A percentile compares a stretch with the other conserved stretches of the same genome.
These are phyloP conservation scores for Trichoderma sp. DNA, from an alignment of 2,329 filamentous ascomycete genomes.

Conservation along the genomic window DNA sequence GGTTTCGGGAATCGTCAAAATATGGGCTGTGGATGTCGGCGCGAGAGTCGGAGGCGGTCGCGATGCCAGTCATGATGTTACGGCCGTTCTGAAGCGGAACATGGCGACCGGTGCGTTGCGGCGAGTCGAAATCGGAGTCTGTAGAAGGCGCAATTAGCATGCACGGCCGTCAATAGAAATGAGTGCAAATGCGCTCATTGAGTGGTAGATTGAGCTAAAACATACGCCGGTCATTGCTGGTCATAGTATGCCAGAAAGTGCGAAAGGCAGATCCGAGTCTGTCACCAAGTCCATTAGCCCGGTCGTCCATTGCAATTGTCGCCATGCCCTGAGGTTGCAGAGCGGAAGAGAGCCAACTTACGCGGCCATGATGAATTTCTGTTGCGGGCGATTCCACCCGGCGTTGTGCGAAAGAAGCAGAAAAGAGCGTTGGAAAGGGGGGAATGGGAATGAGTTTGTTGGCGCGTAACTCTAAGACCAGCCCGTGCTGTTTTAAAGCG, in stretches of 20 bases:
- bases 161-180: neutral
- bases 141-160: slow-evolving; percentile 7
- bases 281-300: slow-evolving; percentile 14
- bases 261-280: slow-evolving; percentile 74
- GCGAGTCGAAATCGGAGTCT: slow-evolving; percentile 94
- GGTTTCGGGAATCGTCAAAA: slow-evolving; percentile 66
- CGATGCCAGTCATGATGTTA: slow-evolving; percentile 82
- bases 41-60: slow-evolving; percentile 86
- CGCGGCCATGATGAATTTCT: slow-evolving; percentile 28
- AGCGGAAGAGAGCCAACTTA: slow-evolving; percentile 24
- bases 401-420: neutral
- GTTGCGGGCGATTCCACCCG: slow-evolving; percentile 6
- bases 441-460: slow-evolving; percentile 4
- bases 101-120: slow-evolving; percentile 87
- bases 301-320: slow-evolving; percentile 5
- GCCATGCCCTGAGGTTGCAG: neutral
- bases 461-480: slow-evolving; percentile 19
- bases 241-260: slow-evolving; percentile 94
- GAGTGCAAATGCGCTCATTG: neutral
- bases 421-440: neutral
- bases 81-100: slow-evolving; percentile 83
- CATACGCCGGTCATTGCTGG: slow-evolving; percentile 69
- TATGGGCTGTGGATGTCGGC: slow-evolving; percentile 80
- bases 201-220: neutral
- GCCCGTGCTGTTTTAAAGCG: neutral